Conservation (phyloP, 2,329 filamentous ascomycete species). For the Penicillium sp. region DNA sequence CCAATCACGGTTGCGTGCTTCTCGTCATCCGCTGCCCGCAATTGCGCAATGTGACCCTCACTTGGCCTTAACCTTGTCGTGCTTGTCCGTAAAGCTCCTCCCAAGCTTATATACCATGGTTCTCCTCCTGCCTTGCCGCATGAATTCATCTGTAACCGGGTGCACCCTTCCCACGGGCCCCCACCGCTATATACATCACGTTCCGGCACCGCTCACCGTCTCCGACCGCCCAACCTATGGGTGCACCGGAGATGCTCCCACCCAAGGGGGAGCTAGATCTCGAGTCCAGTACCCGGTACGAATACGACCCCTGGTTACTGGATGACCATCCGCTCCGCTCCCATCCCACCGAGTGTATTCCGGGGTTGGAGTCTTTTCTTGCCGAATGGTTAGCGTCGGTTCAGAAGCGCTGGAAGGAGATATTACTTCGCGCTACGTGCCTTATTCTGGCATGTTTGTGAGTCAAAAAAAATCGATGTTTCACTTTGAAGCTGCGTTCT, state of each 20-base stretch:
- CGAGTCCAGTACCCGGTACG: constrained; percentile 9
- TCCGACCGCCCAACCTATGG: background rate
- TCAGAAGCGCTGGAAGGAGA: constrained; percentile 22
- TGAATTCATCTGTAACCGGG: background rate
- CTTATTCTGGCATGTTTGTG: constrained; percentile 26
- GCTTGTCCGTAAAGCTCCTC: background rate
- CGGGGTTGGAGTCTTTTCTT: constrained; percentile 23
- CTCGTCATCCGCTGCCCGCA: constrained; percentile 7
- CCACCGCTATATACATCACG: background rate
- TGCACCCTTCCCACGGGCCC: background rate
- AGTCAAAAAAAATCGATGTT: constrained; percentile 1
- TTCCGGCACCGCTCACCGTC: background rate
- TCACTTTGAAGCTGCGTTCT: background rate
- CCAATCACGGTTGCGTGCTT: constrained; percentile 22
- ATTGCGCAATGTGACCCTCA: constrained; percentile 19
- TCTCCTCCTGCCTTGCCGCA: background rate
- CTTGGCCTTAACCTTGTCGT: background rate
- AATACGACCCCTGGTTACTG: constrained; percentile 28
- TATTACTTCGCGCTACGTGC: constrained; percentile 21
- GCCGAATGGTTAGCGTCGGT: constrained; percentile 13
- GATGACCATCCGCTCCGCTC: constrained; percentile 37
- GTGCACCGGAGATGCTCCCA: constrained; percentile 2
- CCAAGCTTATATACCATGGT: constrained; percentile 1
- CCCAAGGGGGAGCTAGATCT: constrained; percentile 8
- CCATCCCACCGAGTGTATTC: constrained; percentile 31